These are phyloP conservation scores for Nicotiana otophora DNA, from an alignment of 257 asterid genomes.

Conservation along the genomic window DNA sequence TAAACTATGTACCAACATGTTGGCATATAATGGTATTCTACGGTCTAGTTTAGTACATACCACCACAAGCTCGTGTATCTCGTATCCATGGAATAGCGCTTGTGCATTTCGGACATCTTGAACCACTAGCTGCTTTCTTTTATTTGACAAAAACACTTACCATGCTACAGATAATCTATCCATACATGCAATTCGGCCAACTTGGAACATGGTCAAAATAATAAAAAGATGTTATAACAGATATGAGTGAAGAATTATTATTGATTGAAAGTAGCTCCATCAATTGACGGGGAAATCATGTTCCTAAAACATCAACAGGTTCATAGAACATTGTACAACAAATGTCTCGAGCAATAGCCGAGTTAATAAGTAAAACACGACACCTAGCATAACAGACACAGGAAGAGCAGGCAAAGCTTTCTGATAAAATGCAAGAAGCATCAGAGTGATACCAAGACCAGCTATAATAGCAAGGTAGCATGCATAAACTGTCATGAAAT, in stretches of 20 bases:
- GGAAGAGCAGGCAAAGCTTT: constrained; percentile 99
- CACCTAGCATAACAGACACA: constrained; percentile 77
- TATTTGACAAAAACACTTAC: not conserved
- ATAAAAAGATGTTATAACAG: not conserved
- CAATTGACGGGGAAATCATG: not conserved
- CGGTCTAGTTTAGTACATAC: not conserved
- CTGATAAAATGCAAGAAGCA: constrained; percentile 79
- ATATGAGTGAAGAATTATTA: not conserved
- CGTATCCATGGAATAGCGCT: not conserved
- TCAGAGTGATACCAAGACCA: constrained; percentile 81
- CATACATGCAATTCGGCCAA: not conserved
- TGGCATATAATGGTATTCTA: not conserved
- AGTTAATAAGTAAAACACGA: constrained; percentile 72
- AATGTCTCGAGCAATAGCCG: constrained; percentile 77
- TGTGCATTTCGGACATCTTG: not conserved
- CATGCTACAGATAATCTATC: not conserved
- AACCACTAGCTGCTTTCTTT: not conserved
- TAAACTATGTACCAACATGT: not conserved
- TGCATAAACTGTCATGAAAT: constrained; percentile 91
- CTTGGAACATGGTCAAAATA: not conserved
- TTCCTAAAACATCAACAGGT: constrained; percentile 80
- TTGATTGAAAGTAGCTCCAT: not conserved
- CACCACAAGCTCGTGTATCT: not conserved
- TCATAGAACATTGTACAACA: constrained; percentile 76
- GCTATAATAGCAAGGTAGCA: constrained; percentile 94